Evolutionary conservation across 176 grass and related monocot genomes (phyloP), one percentile per base, ranked within the genome.

Genomic region (Eragrostis nindensis): DNA sequence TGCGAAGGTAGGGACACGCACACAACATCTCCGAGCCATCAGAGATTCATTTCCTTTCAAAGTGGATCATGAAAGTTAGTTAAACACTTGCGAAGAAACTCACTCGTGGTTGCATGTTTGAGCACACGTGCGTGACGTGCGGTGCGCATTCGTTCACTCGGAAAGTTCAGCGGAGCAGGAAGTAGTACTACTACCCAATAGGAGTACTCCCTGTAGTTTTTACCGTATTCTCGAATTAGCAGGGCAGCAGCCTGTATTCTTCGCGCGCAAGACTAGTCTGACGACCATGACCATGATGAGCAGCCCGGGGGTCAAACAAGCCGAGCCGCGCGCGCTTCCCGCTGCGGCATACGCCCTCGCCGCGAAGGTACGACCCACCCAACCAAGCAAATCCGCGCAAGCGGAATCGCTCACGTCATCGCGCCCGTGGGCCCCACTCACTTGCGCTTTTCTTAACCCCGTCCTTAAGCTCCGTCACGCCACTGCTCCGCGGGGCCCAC

Each of bases 31-130:
- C 32, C 1, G 32, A 36, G 32, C 32, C 32, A 36, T 36, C 32
- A 36, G 32, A 36, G 32, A 36, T 36, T 36, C 32, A 36, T 36
- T 36, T 36, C 32, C 32, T 36, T 36, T 36, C 32, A 4, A 36
- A 36, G 18, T 8, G 19, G 52, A 55, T 18, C 5, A 19, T 21
- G 21, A 22, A 56, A 11, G 4, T 36, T 36, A 36, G 32, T 36
- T n/a, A n/a, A 21, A n/a, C 15, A 55, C 54, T 24, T 57, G 54
- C 54, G 54, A 57, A 82, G 87, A 52, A 92, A 88, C 82, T 14
- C 11, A 14, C 57, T 14, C 57, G 57, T 27, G 24, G 4, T 61
- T 61, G 14, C 57, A 61, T 5, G 57, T 27, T 27, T 24, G 54
- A 57, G 9, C n/a, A 24, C 54, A 57, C 22, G 54, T n/a, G n/a